These are phyloP conservation scores for Larix kaempferi DNA, from an alignment of 75 land plant genomes.

Conservation along the genomic window DNA sequence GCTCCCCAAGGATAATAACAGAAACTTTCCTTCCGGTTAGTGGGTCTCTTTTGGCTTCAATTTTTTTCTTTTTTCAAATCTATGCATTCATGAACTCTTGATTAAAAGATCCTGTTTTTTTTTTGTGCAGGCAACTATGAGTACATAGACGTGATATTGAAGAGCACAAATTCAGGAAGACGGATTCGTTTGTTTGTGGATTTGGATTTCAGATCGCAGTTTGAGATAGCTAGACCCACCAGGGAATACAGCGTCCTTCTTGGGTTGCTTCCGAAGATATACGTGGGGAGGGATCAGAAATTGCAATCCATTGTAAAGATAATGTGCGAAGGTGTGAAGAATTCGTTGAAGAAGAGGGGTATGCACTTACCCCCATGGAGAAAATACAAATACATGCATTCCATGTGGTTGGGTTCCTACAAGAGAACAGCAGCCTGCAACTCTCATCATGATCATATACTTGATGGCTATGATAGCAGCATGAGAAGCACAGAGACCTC, in stretches of 20 bases:
- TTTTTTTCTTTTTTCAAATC: too few relatives aligned
- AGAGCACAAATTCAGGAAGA: background rate
- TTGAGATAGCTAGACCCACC: constrained; percentile 26
- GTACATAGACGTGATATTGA: constrained; percentile 15
- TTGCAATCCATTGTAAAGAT: background rate
- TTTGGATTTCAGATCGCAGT: constrained; percentile 16
- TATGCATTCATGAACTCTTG: too few relatives aligned
- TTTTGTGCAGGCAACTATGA: constrained; percentile 14
- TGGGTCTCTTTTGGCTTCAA: background rate
- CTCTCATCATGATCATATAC: too few relatives aligned
- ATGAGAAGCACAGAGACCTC: too few relatives aligned
- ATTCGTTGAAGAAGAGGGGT: background rate
- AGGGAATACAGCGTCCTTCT: background rate
- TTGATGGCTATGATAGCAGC: too few relatives aligned
- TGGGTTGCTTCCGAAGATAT: background rate
- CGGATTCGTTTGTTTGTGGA: constrained; percentile 10
- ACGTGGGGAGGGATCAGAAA: constrained; percentile 7
- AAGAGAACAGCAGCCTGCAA: too few relatives aligned
- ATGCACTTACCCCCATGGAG: background rate
- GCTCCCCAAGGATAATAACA: background rate
- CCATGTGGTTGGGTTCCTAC: background rate
- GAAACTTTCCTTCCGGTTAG: background rate
- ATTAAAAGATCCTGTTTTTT: background rate
- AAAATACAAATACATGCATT: background rate
- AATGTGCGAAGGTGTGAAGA: background rate